These are phyloP conservation scores for Chlamydomonas sphaeroides DNA, from an alignment of 139 green algal genomes.

Conservation along the genomic window DNA sequence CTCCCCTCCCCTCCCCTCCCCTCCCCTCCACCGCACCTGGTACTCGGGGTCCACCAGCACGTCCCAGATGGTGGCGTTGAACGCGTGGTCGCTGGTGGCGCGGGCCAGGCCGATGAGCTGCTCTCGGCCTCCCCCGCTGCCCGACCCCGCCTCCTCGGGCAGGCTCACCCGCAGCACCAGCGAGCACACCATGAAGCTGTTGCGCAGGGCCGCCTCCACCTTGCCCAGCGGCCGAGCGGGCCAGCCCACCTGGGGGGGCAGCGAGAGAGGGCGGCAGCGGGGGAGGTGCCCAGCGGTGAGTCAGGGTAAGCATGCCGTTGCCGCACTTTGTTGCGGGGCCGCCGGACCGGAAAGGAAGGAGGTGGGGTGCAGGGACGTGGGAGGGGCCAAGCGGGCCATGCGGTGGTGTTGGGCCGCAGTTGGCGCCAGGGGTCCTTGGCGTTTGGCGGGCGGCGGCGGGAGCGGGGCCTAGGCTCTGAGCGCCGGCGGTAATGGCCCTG, in stretches of 20 bases:
- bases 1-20: neutral
- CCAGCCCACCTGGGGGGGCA: slow-evolving; percentile 91
- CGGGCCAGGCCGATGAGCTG: slow-evolving; percentile 86
- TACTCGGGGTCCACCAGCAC: slow-evolving; percentile 95
- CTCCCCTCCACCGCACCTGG: slow-evolving; percentile 60
- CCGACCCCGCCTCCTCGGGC: neutral
- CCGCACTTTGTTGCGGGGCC: no score
- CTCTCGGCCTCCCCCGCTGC: slow-evolving; percentile 22
- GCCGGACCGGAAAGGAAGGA: no score
- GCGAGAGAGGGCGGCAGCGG: no score
- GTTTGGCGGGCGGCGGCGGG: no score
- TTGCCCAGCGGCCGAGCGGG: slow-evolving; percentile 82
- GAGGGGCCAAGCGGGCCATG: no score
- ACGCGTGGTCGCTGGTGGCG: slow-evolving; percentile 92
- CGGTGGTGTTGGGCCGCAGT: no score
- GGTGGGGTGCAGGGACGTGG: no score
- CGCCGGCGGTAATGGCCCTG: no score
- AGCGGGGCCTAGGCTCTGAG: no score
- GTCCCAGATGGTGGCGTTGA: slow-evolving; percentile 99
- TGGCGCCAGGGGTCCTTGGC: no score
- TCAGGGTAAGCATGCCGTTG: no score
- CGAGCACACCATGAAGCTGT: slow-evolving; percentile 90
- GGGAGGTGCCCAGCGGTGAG: no score
- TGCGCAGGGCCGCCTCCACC: slow-evolving; percentile 86
- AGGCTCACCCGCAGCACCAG: slow-evolving; percentile 61